Conservation (phyloP, 2,329 filamentous ascomycete species). For the Talaromyces amestolkiae region DNA sequence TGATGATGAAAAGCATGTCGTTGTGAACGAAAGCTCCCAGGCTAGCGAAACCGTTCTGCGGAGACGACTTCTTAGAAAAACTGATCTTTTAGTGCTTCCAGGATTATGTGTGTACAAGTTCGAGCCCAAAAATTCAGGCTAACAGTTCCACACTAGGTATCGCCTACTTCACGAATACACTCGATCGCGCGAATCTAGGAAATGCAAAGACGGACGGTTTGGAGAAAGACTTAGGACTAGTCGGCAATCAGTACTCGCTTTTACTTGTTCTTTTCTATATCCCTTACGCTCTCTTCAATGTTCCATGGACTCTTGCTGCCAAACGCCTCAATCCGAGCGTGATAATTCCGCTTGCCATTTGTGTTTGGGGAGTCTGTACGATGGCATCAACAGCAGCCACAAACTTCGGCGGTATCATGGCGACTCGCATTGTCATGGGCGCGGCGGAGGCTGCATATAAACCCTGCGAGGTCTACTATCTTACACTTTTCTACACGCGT, state of each 20-base stretch:
- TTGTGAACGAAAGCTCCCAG: neutral
- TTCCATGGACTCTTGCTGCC: constrained; percentile 41
- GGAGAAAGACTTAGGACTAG: constrained; percentile 53
- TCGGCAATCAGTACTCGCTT: constrained; percentile 40
- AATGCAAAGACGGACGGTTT: constrained; percentile 40
- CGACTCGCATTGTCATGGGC: neutral
- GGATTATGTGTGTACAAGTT: neutral
- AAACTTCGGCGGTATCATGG: neutral
- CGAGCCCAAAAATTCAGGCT: neutral
- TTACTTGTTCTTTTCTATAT: constrained; percentile 48
- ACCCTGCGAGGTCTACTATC: constrained; percentile 54
- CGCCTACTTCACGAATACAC: neutral
- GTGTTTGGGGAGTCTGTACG: constrained; percentile 30
- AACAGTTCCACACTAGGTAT: neutral
- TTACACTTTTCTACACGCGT: constrained; percentile 48
- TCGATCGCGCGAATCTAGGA: constrained; percentile 36
- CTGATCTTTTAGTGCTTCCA: neutral
- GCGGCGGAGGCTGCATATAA: constrained; percentile 55
- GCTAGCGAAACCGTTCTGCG: neutral
- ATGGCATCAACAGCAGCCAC: neutral
- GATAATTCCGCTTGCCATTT: neutral
- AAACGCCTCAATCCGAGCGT: neutral
- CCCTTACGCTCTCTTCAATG: constrained; percentile 50
- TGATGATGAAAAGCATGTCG: neutral
- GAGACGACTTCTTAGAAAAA: neutral